phyloP scores from a whole-genome alignment of 2,329 filamentous ascomycete species.

The Beauveria asiatica region DNA sequence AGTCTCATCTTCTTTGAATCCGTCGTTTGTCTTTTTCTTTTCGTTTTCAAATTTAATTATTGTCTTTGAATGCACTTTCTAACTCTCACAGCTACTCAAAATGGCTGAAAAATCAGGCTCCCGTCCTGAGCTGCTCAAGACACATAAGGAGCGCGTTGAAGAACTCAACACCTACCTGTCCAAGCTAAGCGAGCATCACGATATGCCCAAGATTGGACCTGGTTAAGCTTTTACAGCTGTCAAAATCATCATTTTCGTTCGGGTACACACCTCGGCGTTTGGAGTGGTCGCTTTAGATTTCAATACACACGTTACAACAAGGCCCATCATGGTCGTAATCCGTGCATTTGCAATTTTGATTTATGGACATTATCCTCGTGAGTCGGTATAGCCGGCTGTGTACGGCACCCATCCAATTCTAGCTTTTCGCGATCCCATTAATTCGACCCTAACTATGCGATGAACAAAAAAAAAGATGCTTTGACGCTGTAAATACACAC shows the following conservation, averaged over 20 bases:
- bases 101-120: conserved; percentile 53
- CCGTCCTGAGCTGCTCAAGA: conserved; percentile 76
- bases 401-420: conserved; percentile 5
- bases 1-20: background rate
- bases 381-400: conserved; percentile 2
- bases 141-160: conserved; percentile 93
- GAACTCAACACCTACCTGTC: conserved; percentile 92
- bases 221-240: conserved; percentile 29
- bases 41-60: background rate
- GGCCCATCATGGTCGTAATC: background rate
- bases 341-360: conserved; percentile 7
- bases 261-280: background rate
- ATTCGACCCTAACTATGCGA: background rate
- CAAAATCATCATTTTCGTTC: background rate
- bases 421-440: conserved; percentile 4
- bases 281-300: background rate
- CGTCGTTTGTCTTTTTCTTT: background rate
- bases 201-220: conserved; percentile 71
- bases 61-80: background rate
- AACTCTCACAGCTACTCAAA: conserved; percentile 59
- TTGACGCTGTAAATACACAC: background rate
- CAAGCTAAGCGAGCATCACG: conserved; percentile 90
- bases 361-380: conserved; percentile 9
- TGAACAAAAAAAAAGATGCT: background rate
- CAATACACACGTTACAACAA: background rate